Percentiles rank a stretch among this genome's conserved stretches.
phyloP scores from a whole-genome alignment of 2,329 filamentous ascomycete genomes.

The Fusarium drepaniforme region DNA sequence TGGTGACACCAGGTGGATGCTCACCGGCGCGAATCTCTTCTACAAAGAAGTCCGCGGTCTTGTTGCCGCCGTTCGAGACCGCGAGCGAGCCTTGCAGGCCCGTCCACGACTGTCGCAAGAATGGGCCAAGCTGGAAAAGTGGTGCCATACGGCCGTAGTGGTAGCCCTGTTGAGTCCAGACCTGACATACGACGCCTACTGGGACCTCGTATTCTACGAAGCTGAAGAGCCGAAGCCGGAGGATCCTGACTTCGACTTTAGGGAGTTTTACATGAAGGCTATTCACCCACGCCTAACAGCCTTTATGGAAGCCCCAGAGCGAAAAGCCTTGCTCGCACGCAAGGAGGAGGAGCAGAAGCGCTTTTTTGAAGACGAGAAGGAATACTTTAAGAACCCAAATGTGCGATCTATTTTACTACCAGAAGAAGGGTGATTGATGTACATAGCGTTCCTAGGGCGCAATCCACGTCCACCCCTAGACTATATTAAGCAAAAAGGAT shows the following conservation, averaged over 20 bases:
- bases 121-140: constrained; percentile 1
- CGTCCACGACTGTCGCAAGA: constrained; percentile 1
- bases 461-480: too few species aligned
- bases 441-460: too few species aligned
- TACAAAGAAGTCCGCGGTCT: neutral
- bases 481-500: too few species aligned
- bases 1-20: neutral
- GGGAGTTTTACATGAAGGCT: neutral
- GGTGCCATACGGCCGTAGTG: constrained; percentile 5
- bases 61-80: neutral
- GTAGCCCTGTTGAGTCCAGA: neutral
- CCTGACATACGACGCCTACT: constrained; percentile 2
- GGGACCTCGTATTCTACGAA: neutral
- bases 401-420: too few species aligned
- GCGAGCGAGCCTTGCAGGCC: neutral
- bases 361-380: constrained; percentile 6
- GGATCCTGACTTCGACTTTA: neutral
- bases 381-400: neutral
- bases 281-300: neutral
- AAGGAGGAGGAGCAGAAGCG: constrained; percentile 4
- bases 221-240: neutral
- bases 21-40: neutral
- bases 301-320: constrained; percentile 1
- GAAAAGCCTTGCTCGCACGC: neutral
- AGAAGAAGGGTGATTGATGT: too few species aligned